These are phyloP conservation scores for Fusarium transvaalense DNA, from an alignment of 2,329 filamentous ascomycete species.

Conservation along the genomic window DNA sequence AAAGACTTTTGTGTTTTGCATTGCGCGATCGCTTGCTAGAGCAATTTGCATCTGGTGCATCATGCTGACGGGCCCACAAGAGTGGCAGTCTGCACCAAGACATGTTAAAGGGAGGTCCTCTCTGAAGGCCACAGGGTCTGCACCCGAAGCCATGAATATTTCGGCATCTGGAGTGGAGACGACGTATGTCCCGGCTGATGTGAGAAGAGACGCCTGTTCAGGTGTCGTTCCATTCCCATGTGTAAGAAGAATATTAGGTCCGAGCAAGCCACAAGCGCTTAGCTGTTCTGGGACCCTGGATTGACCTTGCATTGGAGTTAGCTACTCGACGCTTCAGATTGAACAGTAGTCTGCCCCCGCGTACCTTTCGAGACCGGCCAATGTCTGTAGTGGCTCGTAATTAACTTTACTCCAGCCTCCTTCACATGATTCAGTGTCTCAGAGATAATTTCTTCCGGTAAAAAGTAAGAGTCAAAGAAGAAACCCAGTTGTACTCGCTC, in stretches of 20 bases:
- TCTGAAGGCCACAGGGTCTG: constrained; percentile 6
- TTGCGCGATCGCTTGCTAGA: neutral
- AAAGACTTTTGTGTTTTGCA: neutral
- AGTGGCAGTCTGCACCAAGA: constrained; percentile 15
- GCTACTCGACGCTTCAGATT: fast-evolving
- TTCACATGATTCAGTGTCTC: neutral
- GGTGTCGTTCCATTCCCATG: constrained; percentile 20
- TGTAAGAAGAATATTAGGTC: neutral
- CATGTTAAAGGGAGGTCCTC: constrained; percentile 12
- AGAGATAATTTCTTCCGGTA: neutral
- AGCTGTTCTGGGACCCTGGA: constrained; percentile 1
- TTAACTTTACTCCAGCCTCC: neutral
- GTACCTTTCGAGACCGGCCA: constrained; percentile 11
- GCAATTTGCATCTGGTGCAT: constrained; percentile 19
- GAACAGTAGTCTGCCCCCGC: fast-evolving
- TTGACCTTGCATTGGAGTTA: neutral
- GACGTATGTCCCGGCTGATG: neutral
- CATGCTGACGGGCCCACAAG: constrained; percentile 12
- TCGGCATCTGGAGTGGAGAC: constrained; percentile 16
- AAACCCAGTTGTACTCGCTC: neutral
- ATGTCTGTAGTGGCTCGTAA: constrained; percentile 14
- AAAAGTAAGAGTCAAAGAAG: constrained; percentile 23
- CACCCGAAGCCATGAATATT: constrained; percentile 14
- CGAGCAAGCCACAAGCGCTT: neutral
- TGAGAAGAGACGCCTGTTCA: constrained; percentile 15